phyloP scores from a whole-genome alignment of 495 filamentous ascomycete species.

The Penicillium turbatum region DNA sequence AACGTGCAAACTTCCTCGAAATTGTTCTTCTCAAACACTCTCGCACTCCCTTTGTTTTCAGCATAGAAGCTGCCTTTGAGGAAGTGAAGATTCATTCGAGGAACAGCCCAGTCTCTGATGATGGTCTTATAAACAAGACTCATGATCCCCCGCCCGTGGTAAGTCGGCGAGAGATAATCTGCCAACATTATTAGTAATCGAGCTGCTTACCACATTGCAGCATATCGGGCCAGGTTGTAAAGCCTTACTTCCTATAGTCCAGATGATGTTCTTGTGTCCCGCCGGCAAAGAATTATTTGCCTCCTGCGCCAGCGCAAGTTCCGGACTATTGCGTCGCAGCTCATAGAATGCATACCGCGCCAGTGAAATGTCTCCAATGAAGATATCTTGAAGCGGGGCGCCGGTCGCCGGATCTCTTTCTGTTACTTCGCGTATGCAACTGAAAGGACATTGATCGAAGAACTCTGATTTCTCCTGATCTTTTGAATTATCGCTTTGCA shows the following conservation, averaged over 20 bases:
- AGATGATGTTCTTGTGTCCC: constrained; percentile 21
- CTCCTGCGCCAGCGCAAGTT: constrained; percentile 13
- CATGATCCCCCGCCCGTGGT: constrained; percentile 31
- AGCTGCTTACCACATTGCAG: neutral
- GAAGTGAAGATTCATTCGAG: constrained; percentile 23
- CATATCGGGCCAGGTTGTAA: neutral
- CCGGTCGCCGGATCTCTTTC: constrained; percentile 5
- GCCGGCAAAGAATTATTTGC: constrained; percentile 16
- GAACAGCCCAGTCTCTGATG: constrained; percentile 25
- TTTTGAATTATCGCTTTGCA: neutral
- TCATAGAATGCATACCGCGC: constrained; percentile 27
- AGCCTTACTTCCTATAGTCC: constrained; percentile 21
- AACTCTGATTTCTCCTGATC: neutral
- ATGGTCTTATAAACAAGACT: constrained; percentile 14
- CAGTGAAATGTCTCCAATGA: constrained; percentile 22
- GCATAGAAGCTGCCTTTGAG: constrained; percentile 17
- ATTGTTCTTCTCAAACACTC: constrained; percentile 25
- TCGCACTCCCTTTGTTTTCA: constrained; percentile 23
- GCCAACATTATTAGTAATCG: neutral
- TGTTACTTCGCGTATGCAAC: constrained; percentile 22
- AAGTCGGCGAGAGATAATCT: constrained; percentile 23
- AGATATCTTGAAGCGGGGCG: constrained; percentile 10
- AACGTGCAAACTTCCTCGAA: constrained; percentile 14
- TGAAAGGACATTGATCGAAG: constrained; percentile 24
- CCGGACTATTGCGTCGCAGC: constrained; percentile 7